phyloP scores from a whole-genome alignment of 2,329 filamentous ascomycete species.

The Neospermospora avenae region DNA sequence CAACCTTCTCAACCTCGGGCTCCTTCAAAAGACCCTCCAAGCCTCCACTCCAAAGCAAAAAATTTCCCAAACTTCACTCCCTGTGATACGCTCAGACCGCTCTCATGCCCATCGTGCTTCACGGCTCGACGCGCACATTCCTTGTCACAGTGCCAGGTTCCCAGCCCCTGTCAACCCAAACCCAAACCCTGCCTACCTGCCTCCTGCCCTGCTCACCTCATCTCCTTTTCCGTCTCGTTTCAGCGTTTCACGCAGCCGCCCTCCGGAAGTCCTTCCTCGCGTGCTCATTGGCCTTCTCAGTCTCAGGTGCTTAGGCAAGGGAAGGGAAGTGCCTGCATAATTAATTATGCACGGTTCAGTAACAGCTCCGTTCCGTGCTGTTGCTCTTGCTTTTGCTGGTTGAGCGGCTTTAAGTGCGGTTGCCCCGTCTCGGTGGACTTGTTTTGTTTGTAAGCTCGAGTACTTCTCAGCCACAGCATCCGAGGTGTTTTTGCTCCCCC shows the following conservation, averaged over 20 bases:
- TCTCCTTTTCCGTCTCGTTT: not conserved
- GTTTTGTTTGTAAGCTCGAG: not conserved
- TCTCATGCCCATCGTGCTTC: not conserved
- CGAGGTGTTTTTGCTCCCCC: too few species aligned
- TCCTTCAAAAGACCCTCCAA: too few species aligned
- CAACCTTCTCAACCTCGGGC: not conserved
- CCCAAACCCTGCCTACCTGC: too few species aligned
- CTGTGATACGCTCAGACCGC: not conserved
- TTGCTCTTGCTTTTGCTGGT: too few species aligned
- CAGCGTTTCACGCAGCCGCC: not conserved
- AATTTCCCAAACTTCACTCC: not conserved
- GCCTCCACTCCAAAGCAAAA: too few species aligned
- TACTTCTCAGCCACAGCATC: not conserved
- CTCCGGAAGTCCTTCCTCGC: not conserved
- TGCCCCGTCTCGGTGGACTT: not conserved
- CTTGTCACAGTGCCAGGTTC: too few species aligned
- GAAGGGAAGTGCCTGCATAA: not conserved
- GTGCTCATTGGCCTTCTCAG: not conserved
- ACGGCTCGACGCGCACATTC: slow-evolving; percentile 8
- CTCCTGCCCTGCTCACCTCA: not conserved
- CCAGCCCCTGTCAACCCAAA: too few species aligned
- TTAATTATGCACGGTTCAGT: not conserved
- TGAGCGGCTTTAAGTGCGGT: too few species aligned
- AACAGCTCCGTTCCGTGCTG: not conserved
- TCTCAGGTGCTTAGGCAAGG: too few species aligned